Evolutionary conservation across 176 grass and related monocot species (phyloP), one percentile per base, ranked within the genome.

Genomic region (Eragrostis nindensis): DNA sequence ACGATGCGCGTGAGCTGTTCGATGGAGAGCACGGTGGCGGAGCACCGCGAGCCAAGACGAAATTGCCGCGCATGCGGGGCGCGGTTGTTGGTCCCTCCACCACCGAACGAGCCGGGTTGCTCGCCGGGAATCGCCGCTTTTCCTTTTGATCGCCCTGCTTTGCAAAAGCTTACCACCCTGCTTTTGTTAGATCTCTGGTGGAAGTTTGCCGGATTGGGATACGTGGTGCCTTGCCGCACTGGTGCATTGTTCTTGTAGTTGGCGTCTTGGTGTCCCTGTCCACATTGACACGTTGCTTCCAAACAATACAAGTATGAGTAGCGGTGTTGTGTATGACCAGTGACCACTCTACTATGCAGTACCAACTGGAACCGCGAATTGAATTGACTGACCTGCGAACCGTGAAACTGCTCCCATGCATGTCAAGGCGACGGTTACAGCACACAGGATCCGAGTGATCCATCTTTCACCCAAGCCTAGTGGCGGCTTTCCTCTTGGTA

Each of bases 311-410:
- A 14, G 16, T 5, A 5, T n/a, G n/a, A n/a, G n/a, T n/a, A 11
- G n/a, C 12, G 66, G 66, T 15, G n/a, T n/a, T n/a, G n/a, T n/a
- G n/a, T n/a, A n/a, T n/a, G n/a, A n/a, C n/a, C n/a, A n/a, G n/a
- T n/a, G n/a, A n/a, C n/a, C n/a, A n/a, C n/a, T n/a, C n/a, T n/a
- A n/a, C n/a, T n/a, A n/a, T n/a, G n/a, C n/a, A n/a, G n/a, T n/a
- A n/a, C n/a, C n/a, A n/a, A n/a, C n/a, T n/a, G n/a, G n/a, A n/a
- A n/a, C n/a, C 27, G 49, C 5, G 39, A 86, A 74, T 74, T 74
- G 38, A 80, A 80, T 74, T 74, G 38, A 80, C 74, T 68, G 77
- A 0, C 30, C 5, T 21, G 43, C 9, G 42, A 64, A 49, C 25
- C 32, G 32, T 36, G 32, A 36, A 5, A 74, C 10, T 47, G 57